These are phyloP conservation scores for Phytophthora fragariae DNA, from an alignment of 352 stramenopile species.

Conservation along the genomic window DNA sequence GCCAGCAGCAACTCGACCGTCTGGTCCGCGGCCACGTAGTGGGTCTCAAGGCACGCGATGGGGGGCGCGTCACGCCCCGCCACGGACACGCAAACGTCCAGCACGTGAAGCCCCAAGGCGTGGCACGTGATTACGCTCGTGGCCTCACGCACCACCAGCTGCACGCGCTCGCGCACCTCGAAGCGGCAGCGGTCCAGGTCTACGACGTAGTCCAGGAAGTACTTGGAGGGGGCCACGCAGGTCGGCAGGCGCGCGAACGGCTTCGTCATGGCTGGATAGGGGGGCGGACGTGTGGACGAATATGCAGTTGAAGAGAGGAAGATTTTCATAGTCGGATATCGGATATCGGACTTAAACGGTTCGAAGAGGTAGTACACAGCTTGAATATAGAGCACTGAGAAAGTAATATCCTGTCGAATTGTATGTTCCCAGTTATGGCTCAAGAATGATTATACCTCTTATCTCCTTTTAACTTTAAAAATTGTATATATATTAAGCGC, in stretches of 20 bases:
- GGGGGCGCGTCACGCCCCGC: conserved; percentile 26
- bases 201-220: conserved; percentile 83
- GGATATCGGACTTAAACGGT: no score
- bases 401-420: no score
- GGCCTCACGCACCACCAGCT: conserved; percentile 62
- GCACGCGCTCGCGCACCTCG: conserved; percentile 69
- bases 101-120: conserved; percentile 93
- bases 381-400: no score
- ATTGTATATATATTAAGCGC: no score
- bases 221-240: conserved; percentile 63
- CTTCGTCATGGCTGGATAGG: conserved; percentile 25
- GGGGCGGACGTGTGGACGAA: conserved; percentile 3
- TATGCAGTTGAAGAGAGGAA: not conserved
- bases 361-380: no score
- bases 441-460: no score
- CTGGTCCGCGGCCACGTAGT: conserved; percentile 63
- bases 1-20: conserved; percentile 61
- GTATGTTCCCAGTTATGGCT: no score
- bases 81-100: conserved; percentile 69
- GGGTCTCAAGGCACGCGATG: conserved; percentile 63
- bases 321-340: no score
- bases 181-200: conserved; percentile 81
- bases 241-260: conserved; percentile 77
- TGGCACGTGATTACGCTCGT: conserved; percentile 92
- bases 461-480: no score